A percentile compares a stretch with the other conserved stretches of the same genome.
Evolutionary conservation across 2,329 filamentous ascomycete genomes (phyloP).

Genomic region (Diaporthe australafricana): DNA sequence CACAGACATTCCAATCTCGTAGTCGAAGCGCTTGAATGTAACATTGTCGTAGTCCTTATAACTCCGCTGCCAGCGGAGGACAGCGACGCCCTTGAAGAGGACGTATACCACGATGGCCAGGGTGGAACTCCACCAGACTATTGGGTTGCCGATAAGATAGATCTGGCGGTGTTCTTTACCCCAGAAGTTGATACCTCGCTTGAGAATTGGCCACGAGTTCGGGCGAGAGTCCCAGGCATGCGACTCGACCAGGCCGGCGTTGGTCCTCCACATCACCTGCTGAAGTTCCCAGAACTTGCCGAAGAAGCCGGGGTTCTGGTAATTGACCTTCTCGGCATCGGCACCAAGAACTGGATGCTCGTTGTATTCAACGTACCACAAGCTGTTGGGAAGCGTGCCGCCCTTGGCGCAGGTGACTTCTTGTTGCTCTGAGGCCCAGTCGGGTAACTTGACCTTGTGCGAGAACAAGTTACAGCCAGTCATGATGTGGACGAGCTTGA

Average conservation of each 20-base stretch:
- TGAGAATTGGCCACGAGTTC: conserved; percentile 89
- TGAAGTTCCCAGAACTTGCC: conserved; percentile 98
- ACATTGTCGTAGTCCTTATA: conserved; percentile 85
- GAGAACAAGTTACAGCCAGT: conserved; percentile 96
- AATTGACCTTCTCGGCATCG: conserved; percentile 93
- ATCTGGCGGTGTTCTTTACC: conserved; percentile 93
- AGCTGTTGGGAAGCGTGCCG: conserved; percentile 92
- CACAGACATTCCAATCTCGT: conserved; percentile 90
- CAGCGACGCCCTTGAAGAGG: conserved; percentile 86
- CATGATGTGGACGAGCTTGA: conserved; percentile 95
- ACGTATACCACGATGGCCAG: conserved; percentile 81
- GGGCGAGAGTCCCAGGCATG: conserved; percentile 98
- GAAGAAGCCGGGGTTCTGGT: conserved; percentile 92
- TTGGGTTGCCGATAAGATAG: conserved; percentile 93
- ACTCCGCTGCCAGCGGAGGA: conserved; percentile 94
- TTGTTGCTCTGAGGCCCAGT: conserved; percentile 98
- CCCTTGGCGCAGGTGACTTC: conserved; percentile 97
- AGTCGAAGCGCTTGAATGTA: conserved; percentile 96
- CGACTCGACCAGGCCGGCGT: conserved; percentile 94
- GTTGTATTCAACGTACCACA: conserved; percentile 97
- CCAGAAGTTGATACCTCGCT: conserved; percentile 99
- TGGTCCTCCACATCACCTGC: conserved; percentile 98
- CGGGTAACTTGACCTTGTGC: conserved; percentile 98
- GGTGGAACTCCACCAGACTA: conserved; percentile 94
- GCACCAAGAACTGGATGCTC: conserved; percentile 81